Evolutionary conservation across 1,284 basidiomycete genomes (phyloP), one percentile per base, ranked within the genome.

Genomic region (Inonotus obliquus): DNA sequence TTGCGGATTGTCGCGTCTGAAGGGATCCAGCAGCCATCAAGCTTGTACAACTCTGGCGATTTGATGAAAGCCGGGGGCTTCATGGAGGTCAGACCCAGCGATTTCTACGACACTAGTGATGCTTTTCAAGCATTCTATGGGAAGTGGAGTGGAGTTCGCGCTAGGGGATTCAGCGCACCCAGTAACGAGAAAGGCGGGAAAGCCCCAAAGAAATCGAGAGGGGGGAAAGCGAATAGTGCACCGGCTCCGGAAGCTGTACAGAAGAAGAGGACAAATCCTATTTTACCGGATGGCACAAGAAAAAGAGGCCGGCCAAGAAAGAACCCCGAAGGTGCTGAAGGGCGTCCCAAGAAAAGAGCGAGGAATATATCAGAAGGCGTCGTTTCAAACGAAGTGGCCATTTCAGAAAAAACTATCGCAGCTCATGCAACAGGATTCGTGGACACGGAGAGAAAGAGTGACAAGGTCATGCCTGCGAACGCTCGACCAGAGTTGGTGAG

Each of bases 21-120:
- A 72, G 77, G 79, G 7, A 74, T 91, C 41, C 81, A 87, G 66
- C 77, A 81, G 60, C 67, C 72, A 1, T 71, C 73, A 25, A 72
- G 73, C 11, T 74, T 75, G 6, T 79, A 79, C 65, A 65, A 70
- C 23, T 75, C 79, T 29, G 69, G 79, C 32, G 80, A 88, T 69
- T 67, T 84, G 37, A 73, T 74, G 9, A 69, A 75, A 38, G 78
- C 78, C 9, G 86, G 86, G 7, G 81, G 76, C 17, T 91, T 89
- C 68, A 64, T 77, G 37, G 65, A 70, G 1, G 63, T 81, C 13
- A 71, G 77, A 17, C 65, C 73, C 1, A 71, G 70, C 6, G 69
- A 75, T 21, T 91, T 91, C 70, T 92, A 86, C 66, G 66, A 75
- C n/a, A 73, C 76, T 51, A 71, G 75, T 11, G 68, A 63, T 5